Conservation (phyloP, 108 stramenopile genomes). For the Mediolabrus comicus region DNA sequence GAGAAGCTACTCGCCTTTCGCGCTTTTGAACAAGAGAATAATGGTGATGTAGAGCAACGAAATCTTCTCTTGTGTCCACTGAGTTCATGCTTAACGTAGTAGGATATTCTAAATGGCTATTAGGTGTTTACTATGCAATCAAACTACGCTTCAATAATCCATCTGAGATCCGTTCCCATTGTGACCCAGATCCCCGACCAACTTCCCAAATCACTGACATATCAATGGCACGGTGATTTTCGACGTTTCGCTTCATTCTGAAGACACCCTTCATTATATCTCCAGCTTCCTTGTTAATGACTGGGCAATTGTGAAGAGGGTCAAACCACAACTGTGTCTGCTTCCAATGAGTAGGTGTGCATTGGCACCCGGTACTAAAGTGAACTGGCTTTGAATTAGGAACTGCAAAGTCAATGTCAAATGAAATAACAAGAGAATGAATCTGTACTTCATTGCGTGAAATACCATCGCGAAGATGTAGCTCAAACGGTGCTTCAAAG, state of each 20-base stretch:
- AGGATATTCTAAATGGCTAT: too few species aligned
- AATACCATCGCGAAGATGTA: slow-evolving; percentile 7
- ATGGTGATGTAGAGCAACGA: too few species aligned
- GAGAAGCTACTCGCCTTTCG: slow-evolving; percentile 16
- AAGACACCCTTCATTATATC: slow-evolving; percentile 43
- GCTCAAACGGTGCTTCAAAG: slow-evolving; percentile 49
- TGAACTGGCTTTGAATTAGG: slow-evolving; percentile 50
- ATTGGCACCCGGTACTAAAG: slow-evolving; percentile 81
- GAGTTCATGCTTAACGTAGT: too few species aligned
- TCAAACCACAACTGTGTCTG: slow-evolving; percentile 81
- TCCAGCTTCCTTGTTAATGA: slow-evolving; percentile 11
- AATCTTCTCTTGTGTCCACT: too few species aligned
- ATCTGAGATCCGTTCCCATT: slow-evolving; percentile 30
- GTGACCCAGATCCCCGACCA: slow-evolving; percentile 8
- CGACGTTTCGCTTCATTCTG: slow-evolving; percentile 44
- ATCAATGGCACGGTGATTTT: slow-evolving; percentile 53
- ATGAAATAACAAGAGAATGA: slow-evolving; percentile 78
- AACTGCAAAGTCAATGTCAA: slow-evolving; percentile 77
- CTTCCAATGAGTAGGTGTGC: slow-evolving; percentile 87
- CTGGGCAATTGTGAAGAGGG: slow-evolving; percentile 42
- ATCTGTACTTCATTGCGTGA: slow-evolving; percentile 12
- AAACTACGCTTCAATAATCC: slow-evolving; percentile 36
- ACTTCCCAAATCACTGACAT: slow-evolving; percentile 51
- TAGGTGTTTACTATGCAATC: slow-evolving; percentile 19
- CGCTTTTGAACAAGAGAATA: slow-evolving; percentile 12